A percentile compares a stretch with the other conserved stretches of the same genome.
These are phyloP conservation scores for Gardenia jasminoides DNA, from an alignment of 257 asterid genomes.

Conservation along the genomic window DNA sequence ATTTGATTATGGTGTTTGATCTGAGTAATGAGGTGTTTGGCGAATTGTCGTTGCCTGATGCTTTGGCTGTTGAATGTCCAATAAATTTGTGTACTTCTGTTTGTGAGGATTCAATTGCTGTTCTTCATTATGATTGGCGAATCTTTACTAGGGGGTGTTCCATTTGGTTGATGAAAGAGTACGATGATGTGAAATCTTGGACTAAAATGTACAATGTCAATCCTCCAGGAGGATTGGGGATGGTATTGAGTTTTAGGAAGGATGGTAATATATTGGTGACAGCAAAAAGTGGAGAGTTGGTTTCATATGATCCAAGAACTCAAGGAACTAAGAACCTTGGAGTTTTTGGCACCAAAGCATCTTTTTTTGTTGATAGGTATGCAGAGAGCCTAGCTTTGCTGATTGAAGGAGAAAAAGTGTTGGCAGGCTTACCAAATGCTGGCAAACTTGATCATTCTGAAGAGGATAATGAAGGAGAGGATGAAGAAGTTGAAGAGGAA, in stretches of 20 bases:
- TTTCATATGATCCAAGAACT: constrained; percentile 4
- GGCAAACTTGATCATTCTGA: neutral
- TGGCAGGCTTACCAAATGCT: constrained; percentile 10
- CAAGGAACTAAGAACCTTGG: neutral
- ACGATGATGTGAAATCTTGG: constrained; percentile 17
- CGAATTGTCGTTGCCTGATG: constrained; percentile 4
- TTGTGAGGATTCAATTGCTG: constrained; percentile 5
- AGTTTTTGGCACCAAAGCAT: neutral
- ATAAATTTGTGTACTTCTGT: neutral
- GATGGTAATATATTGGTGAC: constrained; percentile 9
- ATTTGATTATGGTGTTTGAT: constrained; percentile 22
- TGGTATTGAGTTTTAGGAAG: neutral
- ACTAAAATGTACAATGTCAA: constrained; percentile 10
- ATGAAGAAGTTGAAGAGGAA: constrained; percentile 14
- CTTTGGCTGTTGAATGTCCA: constrained; percentile 1
- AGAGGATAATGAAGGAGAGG: neutral
- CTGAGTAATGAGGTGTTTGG: constrained; percentile 15
- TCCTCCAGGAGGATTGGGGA: neutral
- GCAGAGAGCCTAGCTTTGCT: constrained; percentile 23
- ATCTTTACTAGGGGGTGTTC: neutral
- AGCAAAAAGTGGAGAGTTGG: neutral
- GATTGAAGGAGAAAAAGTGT: constrained; percentile 22
- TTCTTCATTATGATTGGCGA: neutral
- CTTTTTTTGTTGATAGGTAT: constrained; percentile 2
- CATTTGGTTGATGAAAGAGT: constrained; percentile 25